phyloP scores from a whole-genome alignment of 768 basidiomycete genomes.

The Ephemerocybe angulata region DNA sequence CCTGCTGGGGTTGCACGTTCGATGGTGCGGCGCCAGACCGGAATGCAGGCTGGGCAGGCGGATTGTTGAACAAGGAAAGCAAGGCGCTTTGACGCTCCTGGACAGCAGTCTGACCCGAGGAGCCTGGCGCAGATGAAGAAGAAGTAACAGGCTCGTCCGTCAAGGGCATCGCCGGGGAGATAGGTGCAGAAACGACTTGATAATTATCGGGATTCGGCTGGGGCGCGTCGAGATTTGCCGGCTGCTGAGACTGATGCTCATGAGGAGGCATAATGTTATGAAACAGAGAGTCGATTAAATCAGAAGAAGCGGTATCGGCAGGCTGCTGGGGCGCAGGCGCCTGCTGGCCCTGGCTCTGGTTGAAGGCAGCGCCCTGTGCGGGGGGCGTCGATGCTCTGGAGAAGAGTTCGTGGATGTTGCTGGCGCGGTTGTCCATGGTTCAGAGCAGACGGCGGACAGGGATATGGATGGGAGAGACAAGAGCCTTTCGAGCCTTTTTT shows the following conservation, averaged over 20 bases:
- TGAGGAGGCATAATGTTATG: constrained; percentile 45
- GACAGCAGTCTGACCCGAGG: constrained; percentile 13
- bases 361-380: constrained; percentile 22
- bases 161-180: constrained; percentile 41
- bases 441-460: constrained; percentile 4
- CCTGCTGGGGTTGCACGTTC: constrained; percentile 45
- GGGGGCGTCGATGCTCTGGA: constrained; percentile 55
- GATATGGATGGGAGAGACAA: constrained; percentile 10
- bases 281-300: constrained; percentile 67
- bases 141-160: constrained; percentile 45
- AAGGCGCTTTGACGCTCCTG: constrained; percentile 71
- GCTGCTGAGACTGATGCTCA: constrained; percentile 30
- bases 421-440: constrained; percentile 41
- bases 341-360: constrained; percentile 6
- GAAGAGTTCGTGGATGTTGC: constrained; percentile 48
- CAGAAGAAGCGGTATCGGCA: constrained; percentile 45
- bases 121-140: constrained; percentile 38
- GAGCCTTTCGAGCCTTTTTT: constrained; percentile 16
- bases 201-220: constrained; percentile 19
- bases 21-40: constrained; percentile 9
- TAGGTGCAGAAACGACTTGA: constrained; percentile 32
- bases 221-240: constrained; percentile 13
- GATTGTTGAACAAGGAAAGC: constrained; percentile 51
- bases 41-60: constrained; percentile 11
- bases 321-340: constrained; percentile 25